Base-by-base conservation (phyloP, 306 rosid species). In the Gleditsia sinensis region DNA sequence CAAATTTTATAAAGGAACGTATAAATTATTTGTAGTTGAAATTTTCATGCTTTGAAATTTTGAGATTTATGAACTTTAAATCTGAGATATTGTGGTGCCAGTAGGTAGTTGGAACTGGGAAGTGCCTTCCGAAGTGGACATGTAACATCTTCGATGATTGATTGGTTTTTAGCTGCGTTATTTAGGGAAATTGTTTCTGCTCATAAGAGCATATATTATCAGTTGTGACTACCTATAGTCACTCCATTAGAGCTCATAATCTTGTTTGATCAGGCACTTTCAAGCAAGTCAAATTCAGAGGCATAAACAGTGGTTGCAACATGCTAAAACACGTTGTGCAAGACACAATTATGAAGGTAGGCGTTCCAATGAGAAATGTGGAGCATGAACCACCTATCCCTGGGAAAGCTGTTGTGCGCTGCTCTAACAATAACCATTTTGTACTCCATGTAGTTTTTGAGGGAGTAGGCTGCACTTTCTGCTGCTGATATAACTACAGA, bases 271-370 rank as follows among this genome's bases (percentile, higher is more conserved):
- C 91, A 93, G 98, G 88, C 97, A 40, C 97, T 93, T 80, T 91
- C 96, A 16, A 94, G 97, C 81, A 93, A 89, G 86, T 91, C 92
- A 66, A 96, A 97, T 88, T 83, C 92, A 89, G 84, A 87, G 98
- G 88, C 98, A 93, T 78, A 91, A 91, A 82, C 96, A 88, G 78
- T 93, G 98, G 98, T 71, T 93, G 86, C 97, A 86, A 75, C 96
- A 93, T 91, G 97, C 97, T 78, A 93, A 91, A 89, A 93, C 97
- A 21, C 94, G 98, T 20, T 91, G 97, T 76, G 98, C 97, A 39
- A 89, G 97, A 59, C 98, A 93, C 85, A 93, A 93, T 93, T 75
- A 89, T 93, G 88, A 93, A 93, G 81, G 98, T 93, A 88, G 37
- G 83, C 30, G 69, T 77, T 79, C 57, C 67, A 39, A 7, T 46